These are phyloP conservation scores for Colletotrichum coccodes DNA, from an alignment of 2,329 filamentous ascomycete species.

Conservation along the genomic window DNA sequence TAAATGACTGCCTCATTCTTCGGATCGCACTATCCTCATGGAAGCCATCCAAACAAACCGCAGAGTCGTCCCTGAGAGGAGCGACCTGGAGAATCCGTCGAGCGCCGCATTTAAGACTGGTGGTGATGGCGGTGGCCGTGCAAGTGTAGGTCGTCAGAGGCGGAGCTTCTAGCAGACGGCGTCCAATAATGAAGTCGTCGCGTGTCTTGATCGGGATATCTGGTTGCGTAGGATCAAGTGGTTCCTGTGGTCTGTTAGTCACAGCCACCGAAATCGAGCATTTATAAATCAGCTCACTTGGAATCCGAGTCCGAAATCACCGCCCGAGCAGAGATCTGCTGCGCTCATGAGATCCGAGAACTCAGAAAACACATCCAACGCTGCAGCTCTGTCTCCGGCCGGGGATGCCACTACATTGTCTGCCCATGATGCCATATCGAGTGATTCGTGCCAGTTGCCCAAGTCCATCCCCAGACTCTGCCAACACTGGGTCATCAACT, in stretches of 20 bases:
- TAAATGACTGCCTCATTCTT: conserved; percentile 51
- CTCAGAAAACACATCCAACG: conserved; percentile 61
- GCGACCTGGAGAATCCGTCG: conserved; percentile 17
- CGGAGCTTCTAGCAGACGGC: conserved; percentile 58
- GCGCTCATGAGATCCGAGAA: conserved; percentile 72
- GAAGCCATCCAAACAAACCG: conserved; percentile 34
- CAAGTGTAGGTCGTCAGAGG: conserved; percentile 41
- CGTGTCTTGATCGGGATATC: conserved; percentile 56
- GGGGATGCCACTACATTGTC: conserved; percentile 35
- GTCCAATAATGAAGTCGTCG: conserved; percentile 63
- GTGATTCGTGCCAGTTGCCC: conserved; percentile 63
- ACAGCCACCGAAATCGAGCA: background rate
- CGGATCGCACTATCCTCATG: conserved; percentile 46
- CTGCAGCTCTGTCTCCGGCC: conserved; percentile 40
- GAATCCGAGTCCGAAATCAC: conserved; percentile 54
- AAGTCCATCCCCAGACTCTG: conserved; percentile 74
- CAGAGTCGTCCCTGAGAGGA: background rate
- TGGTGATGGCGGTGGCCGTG: conserved; percentile 23
- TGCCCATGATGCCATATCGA: conserved; percentile 52
- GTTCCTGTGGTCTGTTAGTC: conserved; percentile 48
- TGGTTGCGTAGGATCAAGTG: conserved; percentile 72
- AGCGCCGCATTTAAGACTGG: conserved; percentile 24
- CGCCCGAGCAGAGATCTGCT: conserved; percentile 68
- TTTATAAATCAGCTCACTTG: conserved; percentile 39
- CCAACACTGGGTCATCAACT: conserved; percentile 73